Percentiles rank a stretch among this genome's conserved stretches.
Evolutionary conservation across 768 basidiomycete species (phyloP).

Genomic region (Mycena latifolia): DNA sequence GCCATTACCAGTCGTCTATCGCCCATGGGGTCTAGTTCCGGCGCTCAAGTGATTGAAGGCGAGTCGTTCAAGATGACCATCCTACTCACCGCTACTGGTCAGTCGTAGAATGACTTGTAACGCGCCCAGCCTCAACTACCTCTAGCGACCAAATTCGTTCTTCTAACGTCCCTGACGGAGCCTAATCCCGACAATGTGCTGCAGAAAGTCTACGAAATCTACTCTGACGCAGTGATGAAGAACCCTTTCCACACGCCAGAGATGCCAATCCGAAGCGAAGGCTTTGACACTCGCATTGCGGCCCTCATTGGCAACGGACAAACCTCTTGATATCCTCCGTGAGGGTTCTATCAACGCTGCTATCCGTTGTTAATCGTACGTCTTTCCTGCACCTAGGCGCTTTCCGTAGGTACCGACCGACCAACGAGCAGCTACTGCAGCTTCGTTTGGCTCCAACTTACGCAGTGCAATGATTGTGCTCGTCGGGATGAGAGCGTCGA

Average conservation of each 20-base stretch:
- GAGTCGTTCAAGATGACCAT: conserved; percentile 97
- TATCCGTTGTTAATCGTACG: too few species aligned
- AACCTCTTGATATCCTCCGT: not conserved
- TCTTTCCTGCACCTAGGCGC: not conserved
- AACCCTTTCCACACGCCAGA: conserved; percentile 99
- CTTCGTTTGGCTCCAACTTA: not conserved
- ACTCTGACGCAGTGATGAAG: conserved; percentile 97
- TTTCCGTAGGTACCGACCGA: not conserved
- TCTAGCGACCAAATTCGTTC: conserved; percentile 94
- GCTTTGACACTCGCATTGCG: conserved; percentile 82
- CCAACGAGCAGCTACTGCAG: not conserved
- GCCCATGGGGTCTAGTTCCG: conserved; percentile 85
- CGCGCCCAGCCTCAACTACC: not conserved
- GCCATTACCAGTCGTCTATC: conserved; percentile 96
- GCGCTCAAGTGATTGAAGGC: conserved; percentile 95
- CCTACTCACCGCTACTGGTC: conserved; percentile 91
- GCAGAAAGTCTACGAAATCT: conserved; percentile 92
- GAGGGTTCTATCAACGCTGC: not conserved
- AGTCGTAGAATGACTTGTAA: conserved; percentile 23
- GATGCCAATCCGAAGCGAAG: conserved; percentile 96
- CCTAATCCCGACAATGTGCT: conserved; percentile 76
- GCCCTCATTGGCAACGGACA: conserved; percentile 64
- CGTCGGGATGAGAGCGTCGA: conserved; percentile 2
- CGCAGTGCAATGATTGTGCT: not conserved
- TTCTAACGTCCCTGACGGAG: conserved; percentile 87